Percentiles rank a stretch among this genome's conserved stretches.
phyloP scores from a whole-genome alignment of 2,329 filamentous ascomycete species.

The Magnaporthiopsis rhizophila region DNA sequence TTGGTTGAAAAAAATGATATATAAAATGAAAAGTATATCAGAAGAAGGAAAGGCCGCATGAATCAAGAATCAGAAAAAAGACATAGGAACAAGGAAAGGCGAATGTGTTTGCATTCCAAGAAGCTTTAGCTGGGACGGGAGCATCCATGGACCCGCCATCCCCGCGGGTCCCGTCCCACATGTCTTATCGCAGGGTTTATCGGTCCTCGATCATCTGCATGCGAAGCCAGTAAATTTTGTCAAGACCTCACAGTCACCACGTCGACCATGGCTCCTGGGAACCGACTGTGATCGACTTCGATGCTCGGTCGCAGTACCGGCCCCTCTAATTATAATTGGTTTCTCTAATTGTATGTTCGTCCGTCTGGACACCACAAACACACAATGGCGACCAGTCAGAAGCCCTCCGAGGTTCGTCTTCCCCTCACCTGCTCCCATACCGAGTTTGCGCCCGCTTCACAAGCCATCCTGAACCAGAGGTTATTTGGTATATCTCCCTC shows the following conservation, averaged over 20 bases:
- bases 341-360: neutral
- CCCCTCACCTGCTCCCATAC: neutral
- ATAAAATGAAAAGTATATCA: too few species aligned
- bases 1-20: too few species aligned
- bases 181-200: neutral
- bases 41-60: too few species aligned
- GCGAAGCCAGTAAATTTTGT: neutral
- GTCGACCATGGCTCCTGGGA: neutral
- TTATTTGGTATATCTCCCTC: neutral
- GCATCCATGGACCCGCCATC: too few species aligned
- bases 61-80: too few species aligned
- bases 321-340: neutral
- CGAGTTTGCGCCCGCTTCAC: neutral
- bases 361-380: neutral
- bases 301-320: neutral
- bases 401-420: slow-evolving; percentile 6
- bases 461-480: neutral
- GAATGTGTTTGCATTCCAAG: too few species aligned
- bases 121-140: neutral
- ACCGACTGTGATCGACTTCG: neutral
- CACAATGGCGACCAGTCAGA: slow-evolving; percentile 6
- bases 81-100: too few species aligned
- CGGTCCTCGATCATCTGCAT: neutral
- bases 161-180: too few species aligned
- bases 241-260: neutral